Evolutionary conservation across 257 asterid species (phyloP).

Genomic region (Solanum neorickii): DNA sequence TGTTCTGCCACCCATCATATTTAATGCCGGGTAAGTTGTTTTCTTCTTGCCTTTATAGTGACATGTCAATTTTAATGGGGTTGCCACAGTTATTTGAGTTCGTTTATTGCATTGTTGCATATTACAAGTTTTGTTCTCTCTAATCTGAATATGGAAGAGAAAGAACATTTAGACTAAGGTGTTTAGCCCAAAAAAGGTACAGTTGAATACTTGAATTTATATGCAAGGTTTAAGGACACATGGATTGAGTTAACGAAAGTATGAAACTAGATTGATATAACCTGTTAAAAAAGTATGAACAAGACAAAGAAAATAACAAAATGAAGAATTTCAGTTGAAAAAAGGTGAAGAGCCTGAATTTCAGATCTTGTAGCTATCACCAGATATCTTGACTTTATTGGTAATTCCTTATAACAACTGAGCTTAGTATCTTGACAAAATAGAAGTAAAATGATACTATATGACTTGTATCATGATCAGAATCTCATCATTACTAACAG

Average conservation of each 20-base stretch:
- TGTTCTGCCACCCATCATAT: conserved; percentile 78
- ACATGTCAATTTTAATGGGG: neutral
- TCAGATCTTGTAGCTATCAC: neutral
- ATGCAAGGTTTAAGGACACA: neutral
- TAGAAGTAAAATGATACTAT: neutral
- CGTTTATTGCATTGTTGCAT: neutral
- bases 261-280: no score
- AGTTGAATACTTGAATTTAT: neutral
- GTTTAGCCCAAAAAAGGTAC: neutral
- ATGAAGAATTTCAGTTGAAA: neutral
- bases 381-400: neutral
- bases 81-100: neutral
- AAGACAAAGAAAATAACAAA: neutral
- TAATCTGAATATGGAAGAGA: neutral
- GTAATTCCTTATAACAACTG: no score
- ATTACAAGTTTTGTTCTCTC: neutral
- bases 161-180: neutral
- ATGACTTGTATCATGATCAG: neutral
- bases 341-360: neutral
- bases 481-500: neutral
- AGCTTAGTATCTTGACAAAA: neutral
- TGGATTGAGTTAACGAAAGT: neutral
- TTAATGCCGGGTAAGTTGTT: conserved; percentile 63
- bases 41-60: neutral
- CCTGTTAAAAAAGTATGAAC: neutral